Evolutionary conservation across 495 filamentous ascomycete species (phyloP), one percentile per base, ranked within the genome.

Genomic region (Penicillium macrosclerotiorum): DNA sequence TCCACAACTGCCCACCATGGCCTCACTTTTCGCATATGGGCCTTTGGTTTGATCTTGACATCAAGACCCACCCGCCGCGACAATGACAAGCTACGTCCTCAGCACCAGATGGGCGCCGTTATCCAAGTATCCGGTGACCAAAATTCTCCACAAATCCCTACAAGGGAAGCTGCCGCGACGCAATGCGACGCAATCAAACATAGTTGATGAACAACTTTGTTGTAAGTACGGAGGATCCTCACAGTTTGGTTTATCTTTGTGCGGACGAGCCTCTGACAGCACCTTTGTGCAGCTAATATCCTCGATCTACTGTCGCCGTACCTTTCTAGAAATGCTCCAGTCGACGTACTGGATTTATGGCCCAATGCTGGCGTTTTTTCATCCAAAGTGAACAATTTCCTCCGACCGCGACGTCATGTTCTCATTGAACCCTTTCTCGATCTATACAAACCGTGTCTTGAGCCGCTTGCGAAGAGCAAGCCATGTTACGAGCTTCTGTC

Each of bases 331-430:
- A 80, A 89, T 57, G 58, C 67, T 11, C 84, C 85, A 38, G 82
- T 89, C 55, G 88, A 90, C 49, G 76, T 97, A 40, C 70, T 97
- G 51, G 92, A 97, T 57, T 68, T 95, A 29, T 86, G 88, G 68
- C 92, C 92, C 1, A 88, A 88, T 18, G 53, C 60, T 16, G 88
- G 89, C 11, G 24, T 92, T 6, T 88, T 81, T 73, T 96, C 91
- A 7, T 68, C 72, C 4, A 87, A 84, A 53, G 56, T 96, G 4
- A 82, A 94, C 56, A 76, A 89, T 1, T 68, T 73, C 27, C 68
- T 97, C 24, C 64, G 85, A 52, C 92, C 92, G 13, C 80, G 85
- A 35, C 81, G 76, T 0, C 92, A 97, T 72, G 65, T 96, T 23
- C 68, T 97, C 37, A 62, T 96, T 46, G 89, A 95, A 49, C 82